Base-by-base conservation (phyloP, 2,329 filamentous ascomycete species). In the Hymenoscyphus fraxineus region DNA sequence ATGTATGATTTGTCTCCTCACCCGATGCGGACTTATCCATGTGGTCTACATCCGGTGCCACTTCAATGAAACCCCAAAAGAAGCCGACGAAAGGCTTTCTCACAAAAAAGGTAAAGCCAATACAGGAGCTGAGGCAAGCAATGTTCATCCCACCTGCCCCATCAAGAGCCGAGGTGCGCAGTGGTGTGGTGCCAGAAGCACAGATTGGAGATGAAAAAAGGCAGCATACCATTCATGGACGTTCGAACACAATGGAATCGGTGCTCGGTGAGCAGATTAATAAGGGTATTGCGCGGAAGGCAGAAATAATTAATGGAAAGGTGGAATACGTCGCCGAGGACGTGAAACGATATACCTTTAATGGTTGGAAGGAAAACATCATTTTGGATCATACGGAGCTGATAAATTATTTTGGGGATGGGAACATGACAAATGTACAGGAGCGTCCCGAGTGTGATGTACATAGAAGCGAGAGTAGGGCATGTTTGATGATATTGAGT, bases 1-100 rank as follows among this genome's bases (percentile, higher is more conserved):
- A 1, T 58, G 51, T 22, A 66, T 69, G 55, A 9, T 59, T 6
- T 67, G 58, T 40, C 32, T 66, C 10, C 19, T 65, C 4, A 41
- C 62, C 1, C 55, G 67, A 39, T 64, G 51, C 38, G 58, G 57
- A 57, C 59, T 77, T 16, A 73, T 77, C 35, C 73, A 77, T 59
- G 73, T 78, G 19, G 75, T 77, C 47, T 54, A 10, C 47, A 22
- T 54, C 47, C 2, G 47, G 47, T 27, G 9, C 9, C 9, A 13
- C 56, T 22, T 56, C 39, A 63, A 32, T 1, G 7, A 54, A 57
- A 40, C 22, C 39, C 31, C n/a, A 47, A 31, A n/a, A 51, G 32
- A 55, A 13, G 15, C 41, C 57, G 5, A 63, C 40, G 15, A 59
- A 54, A 12, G 19, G 59, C 19, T 19, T 16, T 12, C 40, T 55